These are phyloP conservation scores for Yamadazyma songkhlaensis DNA, from an alignment of 1,139 yeast genomes.

Conservation along the genomic window DNA sequence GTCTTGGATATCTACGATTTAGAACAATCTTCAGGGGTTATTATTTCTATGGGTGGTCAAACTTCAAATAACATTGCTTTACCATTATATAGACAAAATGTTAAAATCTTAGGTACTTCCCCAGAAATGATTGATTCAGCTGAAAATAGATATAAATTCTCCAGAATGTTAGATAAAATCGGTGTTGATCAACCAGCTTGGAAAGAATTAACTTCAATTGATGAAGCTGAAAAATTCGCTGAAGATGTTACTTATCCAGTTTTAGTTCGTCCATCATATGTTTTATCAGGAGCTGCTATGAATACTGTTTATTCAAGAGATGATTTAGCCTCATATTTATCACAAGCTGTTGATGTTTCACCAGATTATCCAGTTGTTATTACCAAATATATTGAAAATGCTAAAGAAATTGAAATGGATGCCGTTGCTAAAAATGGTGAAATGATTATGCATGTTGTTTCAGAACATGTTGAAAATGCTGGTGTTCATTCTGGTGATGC, in stretches of 20 bases:
- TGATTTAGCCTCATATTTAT: constrained; percentile 82
- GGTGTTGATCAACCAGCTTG: constrained; percentile 99
- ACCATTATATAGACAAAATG: constrained; percentile 90
- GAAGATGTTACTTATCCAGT: constrained; percentile 92
- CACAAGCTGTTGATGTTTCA: constrained; percentile 95
- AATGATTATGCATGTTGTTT: constrained; percentile 94
- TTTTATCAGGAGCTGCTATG: constrained; percentile 98
- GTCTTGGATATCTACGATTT: constrained; percentile 93
- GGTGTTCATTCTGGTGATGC: constrained; percentile 99
- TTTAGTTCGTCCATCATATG: constrained; percentile 96
- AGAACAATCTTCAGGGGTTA: constrained; percentile 89
- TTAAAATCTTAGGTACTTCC: constrained; percentile 92
- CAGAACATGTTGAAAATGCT: constrained; percentile 98
- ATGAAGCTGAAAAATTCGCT: constrained; percentile 92
- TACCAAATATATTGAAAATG: constrained; percentile 95
- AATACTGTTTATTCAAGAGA: constrained; percentile 89
- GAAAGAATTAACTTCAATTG: constrained; percentile 94
- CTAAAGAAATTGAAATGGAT: constrained; percentile 98
- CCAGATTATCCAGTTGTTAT: constrained; percentile 98
- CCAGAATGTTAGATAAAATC: constrained; percentile 94
- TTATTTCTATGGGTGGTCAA: constrained; percentile 99
- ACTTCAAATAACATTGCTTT: constrained; percentile 96
- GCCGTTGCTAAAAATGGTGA: constrained; percentile 97
- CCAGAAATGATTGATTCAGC: constrained; percentile 99
- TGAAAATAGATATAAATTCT: constrained; percentile 96